A percentile compares a stretch with the other conserved stretches of the same genome.
Conservation (phyloP, 202 grass and related monocot genomes). For the Setaria italica region DNA sequence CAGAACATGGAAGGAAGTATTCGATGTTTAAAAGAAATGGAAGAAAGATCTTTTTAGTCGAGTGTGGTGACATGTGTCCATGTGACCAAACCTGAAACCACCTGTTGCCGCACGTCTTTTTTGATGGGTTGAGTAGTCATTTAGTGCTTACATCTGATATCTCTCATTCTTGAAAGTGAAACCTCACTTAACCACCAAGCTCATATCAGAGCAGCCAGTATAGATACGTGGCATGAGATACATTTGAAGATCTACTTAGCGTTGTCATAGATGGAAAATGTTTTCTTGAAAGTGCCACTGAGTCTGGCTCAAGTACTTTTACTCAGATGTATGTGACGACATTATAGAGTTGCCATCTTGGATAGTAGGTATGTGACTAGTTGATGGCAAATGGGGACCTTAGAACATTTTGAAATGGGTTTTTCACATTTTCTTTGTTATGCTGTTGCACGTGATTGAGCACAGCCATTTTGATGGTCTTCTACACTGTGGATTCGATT, state of each 20-base stretch:
- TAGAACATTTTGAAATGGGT: background rate
- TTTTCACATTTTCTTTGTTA: slow-evolving; percentile 22
- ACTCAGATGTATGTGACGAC: slow-evolving; percentile 8
- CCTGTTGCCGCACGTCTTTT: background rate
- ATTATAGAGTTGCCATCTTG: background rate
- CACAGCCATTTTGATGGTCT: slow-evolving; percentile 28
- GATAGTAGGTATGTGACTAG: slow-evolving; percentile 6
- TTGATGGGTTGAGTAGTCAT: background rate
- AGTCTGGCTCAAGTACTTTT: slow-evolving; percentile 8
- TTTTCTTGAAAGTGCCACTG: slow-evolving; percentile 13
- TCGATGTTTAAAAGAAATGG: background rate
- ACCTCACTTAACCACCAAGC: background rate
- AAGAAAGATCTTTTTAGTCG: background rate
- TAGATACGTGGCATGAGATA: background rate
- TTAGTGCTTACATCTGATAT: background rate
- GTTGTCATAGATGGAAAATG: background rate
- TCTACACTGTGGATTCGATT: slow-evolving; percentile 2
- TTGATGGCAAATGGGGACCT: background rate
- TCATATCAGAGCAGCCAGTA: background rate
- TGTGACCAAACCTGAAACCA: background rate
- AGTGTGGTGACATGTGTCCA: background rate
- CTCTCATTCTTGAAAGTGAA: slow-evolving; percentile 18
- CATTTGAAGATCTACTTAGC: background rate
- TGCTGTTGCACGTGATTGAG: background rate
- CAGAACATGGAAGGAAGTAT: background rate